Percentiles rank a stretch among this genome's conserved stretches.
Evolutionary conservation across 805 yeast genomes (phyloP).

Genomic region (Nakazawaea peltata): DNA sequence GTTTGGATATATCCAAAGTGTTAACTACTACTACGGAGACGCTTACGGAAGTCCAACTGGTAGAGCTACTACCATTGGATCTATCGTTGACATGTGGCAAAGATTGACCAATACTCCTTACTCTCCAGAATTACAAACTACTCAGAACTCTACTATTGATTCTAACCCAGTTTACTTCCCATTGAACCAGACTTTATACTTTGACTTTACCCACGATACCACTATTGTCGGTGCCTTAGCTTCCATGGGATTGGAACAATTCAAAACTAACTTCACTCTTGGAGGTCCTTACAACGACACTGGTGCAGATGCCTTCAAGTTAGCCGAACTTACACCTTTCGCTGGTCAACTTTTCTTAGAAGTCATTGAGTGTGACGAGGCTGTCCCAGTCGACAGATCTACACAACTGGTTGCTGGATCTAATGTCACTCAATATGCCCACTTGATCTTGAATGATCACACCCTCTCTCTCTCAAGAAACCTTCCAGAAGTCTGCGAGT

Average conservation of each 20-base stretch:
- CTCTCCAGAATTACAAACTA: not conserved
- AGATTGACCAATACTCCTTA: conserved; percentile 6
- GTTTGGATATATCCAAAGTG: conserved; percentile 6
- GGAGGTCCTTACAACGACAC: conserved; percentile 12
- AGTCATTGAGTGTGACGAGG: conserved; percentile 23
- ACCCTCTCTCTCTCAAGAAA: conserved; percentile 12
- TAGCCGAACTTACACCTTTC: conserved; percentile 30
- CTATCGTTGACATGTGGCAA: conserved; percentile 3
- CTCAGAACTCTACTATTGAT: conserved; percentile 8
- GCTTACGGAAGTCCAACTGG: conserved; percentile 6
- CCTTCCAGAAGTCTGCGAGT: conserved; percentile 13
- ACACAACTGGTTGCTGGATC: conserved; percentile 5
- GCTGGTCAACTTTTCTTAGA: conserved; percentile 32
- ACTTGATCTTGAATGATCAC: conserved; percentile 13
- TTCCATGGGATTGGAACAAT: conserved; percentile 7
- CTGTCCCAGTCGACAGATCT: conserved; percentile 10
- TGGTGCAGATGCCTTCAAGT: conserved; percentile 9
- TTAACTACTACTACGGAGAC: conserved; percentile 1
- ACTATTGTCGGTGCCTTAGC: conserved; percentile 3
- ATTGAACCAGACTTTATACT: conserved; percentile 4
- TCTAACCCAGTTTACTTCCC: conserved; percentile 6
- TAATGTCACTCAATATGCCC: conserved; percentile 9
- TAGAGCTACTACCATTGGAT: conserved; percentile 5
- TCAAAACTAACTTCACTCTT: conserved; percentile 8
- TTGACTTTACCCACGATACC: conserved; percentile 9